Evolutionary conservation across 371 early-diverging fungal species (phyloP), one percentile per base, ranked within the genome.

Genomic region (Mortierella sp.): DNA sequence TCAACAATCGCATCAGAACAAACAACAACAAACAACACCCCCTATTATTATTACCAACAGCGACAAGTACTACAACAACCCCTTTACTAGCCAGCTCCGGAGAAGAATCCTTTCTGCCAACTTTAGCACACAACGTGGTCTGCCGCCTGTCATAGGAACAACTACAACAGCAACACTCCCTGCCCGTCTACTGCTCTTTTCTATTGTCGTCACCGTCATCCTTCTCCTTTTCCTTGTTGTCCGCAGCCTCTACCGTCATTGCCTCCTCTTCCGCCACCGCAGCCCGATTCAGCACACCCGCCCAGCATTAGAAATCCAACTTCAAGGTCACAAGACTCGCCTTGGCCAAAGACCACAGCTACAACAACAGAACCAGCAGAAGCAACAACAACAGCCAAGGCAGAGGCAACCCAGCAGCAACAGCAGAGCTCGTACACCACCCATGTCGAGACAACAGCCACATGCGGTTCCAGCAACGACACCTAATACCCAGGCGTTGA

Each of bases 401-500:
- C 65, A 18, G 38, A 43, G 38, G 29, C 71, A 71, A 12, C 38
- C n/a, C 8, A 65, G 41, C 32, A 41, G 16, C 43, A 74, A 55
- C n/a, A 55, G 24, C 73, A 56, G 24, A 27, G 51, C 51, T 16
- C 11, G n/a, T 41, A 54, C 41, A 56, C 18, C 43, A 46, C 48
- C 48, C 32, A 32, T 44, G 70, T n/a, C 60, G 71, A 56, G 32
- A 24, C 44, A 65, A 18, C 65, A 65, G 65, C 24, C 65, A 32
- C 65, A 65, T 65, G 41, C 32, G 24, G 24, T 38, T 18, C 21
- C 70, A 54, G 35, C 21, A 24, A 41, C 41, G 41, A 41, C 63
- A 60, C 75, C 65, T 60, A 72, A 44, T 51, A 41, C 54, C 56
- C 43, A 75, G 29, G 60, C 81, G 4, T 70, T 82, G 38, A 74